Conservation (phyloP, 176 grass and related monocot genomes). For the Hordeum vulgare region MorexV3_pseudomolecules_assembly NC_058524.1:45578324-45578823, state of each 20-base stretch:
- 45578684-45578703: conserved; percentile 26
- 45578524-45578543: too few relatives aligned
- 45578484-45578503: too few relatives aligned
- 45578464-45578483: too few relatives aligned
- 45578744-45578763: conserved; percentile 23
- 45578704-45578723: conserved; percentile 32
- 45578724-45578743: conserved; percentile 24
- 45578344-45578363: too few relatives aligned
- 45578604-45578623: conserved; percentile 32
- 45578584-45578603: conserved; percentile 25
- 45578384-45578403: too few relatives aligned
- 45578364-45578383: too few relatives aligned
- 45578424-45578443: too few relatives aligned
- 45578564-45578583: conserved; percentile 34
- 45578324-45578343: too few relatives aligned
- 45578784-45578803: conserved; percentile 18
- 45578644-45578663: conserved; percentile 20
- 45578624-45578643: conserved; percentile 34
- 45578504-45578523: too few relatives aligned
- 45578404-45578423: too few relatives aligned
- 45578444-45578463: too few relatives aligned
- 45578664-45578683: conserved; percentile 28
- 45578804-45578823: background rate
- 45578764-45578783: conserved; percentile 16
- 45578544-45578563: conserved; percentile 15